A percentile compares a stretch with the other conserved stretches of the same genome.
Conservation (phyloP, 768 basidiomycete species). For the Clavulina sp. region DNA sequence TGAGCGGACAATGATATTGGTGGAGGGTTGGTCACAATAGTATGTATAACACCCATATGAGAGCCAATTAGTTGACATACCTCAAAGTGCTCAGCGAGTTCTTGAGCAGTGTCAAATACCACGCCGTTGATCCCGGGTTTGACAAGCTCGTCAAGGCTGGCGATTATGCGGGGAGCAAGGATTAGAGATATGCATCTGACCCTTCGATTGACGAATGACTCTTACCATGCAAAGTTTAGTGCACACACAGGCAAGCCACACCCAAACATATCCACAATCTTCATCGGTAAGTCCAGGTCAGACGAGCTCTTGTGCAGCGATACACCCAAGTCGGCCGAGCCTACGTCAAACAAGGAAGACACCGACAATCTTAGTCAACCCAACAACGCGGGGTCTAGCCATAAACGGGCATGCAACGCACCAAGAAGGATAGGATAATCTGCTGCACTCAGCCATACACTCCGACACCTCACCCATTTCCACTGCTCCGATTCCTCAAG, state of each 20-base stretch:
- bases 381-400: background rate
- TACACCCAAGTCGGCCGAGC: conserved; percentile 82
- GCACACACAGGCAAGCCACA: conserved; percentile 90
- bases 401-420: conserved; percentile 16
- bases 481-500: conserved; percentile 41
- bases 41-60: background rate
- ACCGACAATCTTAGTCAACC: background rate
- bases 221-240: conserved; percentile 70
- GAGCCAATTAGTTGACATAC: conserved; percentile 21
- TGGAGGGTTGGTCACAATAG: background rate
- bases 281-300: conserved; percentile 90
- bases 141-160: conserved; percentile 69
- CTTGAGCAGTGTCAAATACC: conserved; percentile 45
- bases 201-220: too few species aligned
- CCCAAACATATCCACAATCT: conserved; percentile 98
- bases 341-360: conserved; percentile 22
- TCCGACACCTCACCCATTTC: conserved; percentile 61
- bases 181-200: too few species aligned
- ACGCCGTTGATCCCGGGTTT: conserved; percentile 70
- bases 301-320: conserved; percentile 85
- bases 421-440: conserved; percentile 85
- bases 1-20: background rate
- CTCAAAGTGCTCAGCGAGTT: conserved; percentile 59
- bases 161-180: too few species aligned
- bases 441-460: conserved; percentile 73